Evolutionary conservation across 805 yeast species (phyloP), one percentile per base, ranked within the genome.

Genomic region (Yarrowia sp.): DNA sequence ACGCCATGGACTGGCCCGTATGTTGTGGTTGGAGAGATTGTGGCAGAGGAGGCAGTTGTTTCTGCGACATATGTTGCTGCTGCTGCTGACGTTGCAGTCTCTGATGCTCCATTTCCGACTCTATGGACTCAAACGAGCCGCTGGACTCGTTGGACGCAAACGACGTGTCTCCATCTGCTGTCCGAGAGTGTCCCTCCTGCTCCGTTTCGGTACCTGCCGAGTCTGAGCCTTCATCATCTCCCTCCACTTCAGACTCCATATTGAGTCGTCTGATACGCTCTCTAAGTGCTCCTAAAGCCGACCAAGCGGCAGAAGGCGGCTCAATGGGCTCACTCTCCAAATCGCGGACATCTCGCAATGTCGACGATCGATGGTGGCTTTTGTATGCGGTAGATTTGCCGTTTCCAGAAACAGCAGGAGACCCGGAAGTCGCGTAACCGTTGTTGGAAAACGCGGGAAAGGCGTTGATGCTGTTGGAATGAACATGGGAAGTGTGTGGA

Each of bases 241-340:
- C 48, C 7, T 54, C 61, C 33, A 19, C 36, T 16, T 54, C 61
- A 7, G 61, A 54, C 46, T 54, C 61, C 61, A 54, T 54, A n/a
- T 54, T 54, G 46, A 54, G 46, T 11, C 61, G 44, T 17, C 61
- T 16, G 19, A 54, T 54, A 0, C 61, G 61, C 12, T 54, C 61
- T 38, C 61, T n/a, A 9, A 54, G 61, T 3, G 44, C 61, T 19
- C 61, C 61, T 4, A 54, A 10, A 3, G 61, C 61, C 9, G 61
- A 54, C 61, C 61, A 54, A 2, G 61, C 61, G 14, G 61, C 26
- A 2, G 32, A 26, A 2, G 59, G 43, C 2, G 59, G 33, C 7
- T 51, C 54, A 4, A 48, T 30, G 1, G 59, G 43, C 30, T 51
- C 59, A 16, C 30, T 35, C 9, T 54, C 46, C 46, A 35, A 14